Base-by-base conservation (phyloP, 495 filamentous ascomycete genomes). In the Sabuloglossum arenarium region DNA sequence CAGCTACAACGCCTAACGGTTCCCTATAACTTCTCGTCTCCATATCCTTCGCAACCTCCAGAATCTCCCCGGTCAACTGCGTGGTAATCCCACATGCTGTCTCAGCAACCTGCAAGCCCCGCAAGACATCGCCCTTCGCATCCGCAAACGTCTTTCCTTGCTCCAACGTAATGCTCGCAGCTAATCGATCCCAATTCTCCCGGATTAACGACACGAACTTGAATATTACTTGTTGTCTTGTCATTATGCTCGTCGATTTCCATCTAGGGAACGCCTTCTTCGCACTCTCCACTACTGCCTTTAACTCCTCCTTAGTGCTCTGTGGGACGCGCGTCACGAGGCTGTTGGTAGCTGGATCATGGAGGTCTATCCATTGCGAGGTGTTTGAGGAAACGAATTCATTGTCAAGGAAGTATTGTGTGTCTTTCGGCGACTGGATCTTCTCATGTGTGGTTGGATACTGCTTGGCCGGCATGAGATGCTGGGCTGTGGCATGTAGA, bases 41-140 rank as follows among this genome's bases (percentile, higher is more conserved):
- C 91, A 99, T 99, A 67, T 99, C 91, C 75, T 93, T 95, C 51
- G 90, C 82, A 9, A 99, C 91, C 72, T 99, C 93, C 32, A 99
- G 73, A 29, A 99, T 79, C 69, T 97, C 90, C 31, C 91, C 91
- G 58, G 85, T 86, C 68, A 97, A 75, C 67, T 96, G 84, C 42
- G 88, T 90, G 8, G 91, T 91, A 61, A 95, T 94, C 31, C 84
- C 87, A 64, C 89, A 96, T 29, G 90, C 87, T 21, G 88, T 90
- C 74, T 99, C 91, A 10, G 91, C 91, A 45, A 99, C 91, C 74
- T 99, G 91, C 60, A 99, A 72, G 42, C 91, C 91, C 55, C 91
- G 79, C 56, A 99, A 79, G 16, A 99, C 91, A 69, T 99, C 91
- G 56, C 91, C 91, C 69, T 78, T 85, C 53, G 91, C 89, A 71